phyloP scores from a whole-genome alignment of 345 rosid genomes.

The Fremontodendron californicum region DNA sequence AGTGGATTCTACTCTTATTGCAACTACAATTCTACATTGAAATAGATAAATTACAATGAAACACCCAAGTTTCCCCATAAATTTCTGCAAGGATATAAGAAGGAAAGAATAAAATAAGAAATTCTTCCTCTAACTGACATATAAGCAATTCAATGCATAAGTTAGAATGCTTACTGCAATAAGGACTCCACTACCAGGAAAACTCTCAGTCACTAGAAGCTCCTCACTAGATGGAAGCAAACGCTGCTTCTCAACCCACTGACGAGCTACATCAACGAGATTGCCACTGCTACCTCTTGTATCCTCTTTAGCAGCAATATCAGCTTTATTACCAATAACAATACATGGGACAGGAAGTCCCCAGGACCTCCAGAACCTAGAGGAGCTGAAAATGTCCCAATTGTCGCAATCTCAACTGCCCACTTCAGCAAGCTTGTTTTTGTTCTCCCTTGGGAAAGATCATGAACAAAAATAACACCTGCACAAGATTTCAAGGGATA shows the following conservation, averaged over 20 bases:
- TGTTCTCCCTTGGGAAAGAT: constrained; percentile 94
- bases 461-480: constrained; percentile 99
- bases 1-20: not conserved
- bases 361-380: constrained; percentile 90
- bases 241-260: constrained; percentile 99
- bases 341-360: constrained; percentile 97
- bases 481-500: constrained; percentile 17
- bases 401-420: constrained; percentile 84
- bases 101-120: no score
- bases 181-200: constrained; percentile 82
- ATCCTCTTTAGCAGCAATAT: constrained; percentile 86
- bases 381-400: constrained; percentile 95
- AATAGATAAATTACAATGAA: not conserved
- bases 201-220: constrained; percentile 91
- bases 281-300: constrained; percentile 95
- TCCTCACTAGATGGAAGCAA: constrained; percentile 87
- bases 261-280: constrained; percentile 97
- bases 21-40: not conserved
- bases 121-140: not conserved
- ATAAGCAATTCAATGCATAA: constrained; percentile 8
- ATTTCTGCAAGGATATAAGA: not conserved
- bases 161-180: constrained; percentile 56
- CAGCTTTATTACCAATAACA: constrained; percentile 95
- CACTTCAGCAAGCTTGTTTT: constrained; percentile 92
- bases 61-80: not conserved